phyloP scores from a whole-genome alignment of 148 eudicot species.

The Chenopodium formosanum region DNA sequence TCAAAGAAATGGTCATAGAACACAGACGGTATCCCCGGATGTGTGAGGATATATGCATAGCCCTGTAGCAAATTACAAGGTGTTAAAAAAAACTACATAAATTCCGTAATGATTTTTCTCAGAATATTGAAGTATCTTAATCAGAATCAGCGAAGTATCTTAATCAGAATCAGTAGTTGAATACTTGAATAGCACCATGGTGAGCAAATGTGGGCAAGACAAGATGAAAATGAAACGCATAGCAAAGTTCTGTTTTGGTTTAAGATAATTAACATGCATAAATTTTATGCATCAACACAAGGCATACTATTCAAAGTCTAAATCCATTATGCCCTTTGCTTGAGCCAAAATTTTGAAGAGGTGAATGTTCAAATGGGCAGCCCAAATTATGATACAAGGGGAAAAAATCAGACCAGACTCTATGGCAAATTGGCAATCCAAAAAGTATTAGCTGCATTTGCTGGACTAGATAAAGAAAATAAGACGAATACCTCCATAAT shows the following conservation, averaged over 20 bases:
- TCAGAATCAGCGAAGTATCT: background rate
- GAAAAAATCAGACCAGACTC: background rate
- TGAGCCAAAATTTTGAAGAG: background rate
- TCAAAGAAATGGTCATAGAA: constrained; percentile 94
- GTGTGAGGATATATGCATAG: constrained; percentile 88
- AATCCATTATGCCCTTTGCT: background rate
- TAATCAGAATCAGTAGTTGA: background rate
- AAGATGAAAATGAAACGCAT: no score
- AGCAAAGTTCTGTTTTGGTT: background rate
- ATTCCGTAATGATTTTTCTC: background rate
- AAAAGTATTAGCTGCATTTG: background rate
- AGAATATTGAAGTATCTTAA: background rate
- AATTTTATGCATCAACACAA: background rate
- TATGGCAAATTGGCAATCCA: background rate
- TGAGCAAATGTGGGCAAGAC: background rate
- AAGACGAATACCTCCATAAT: constrained; percentile 75
- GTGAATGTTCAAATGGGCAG: background rate
- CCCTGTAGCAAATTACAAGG: constrained; percentile 47
- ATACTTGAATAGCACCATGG: background rate
- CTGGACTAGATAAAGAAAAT: background rate
- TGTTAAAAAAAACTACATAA: background rate
- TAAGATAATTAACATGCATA: no score
- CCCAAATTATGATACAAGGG: background rate
- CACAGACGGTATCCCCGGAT: constrained; percentile 83
- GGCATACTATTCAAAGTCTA: background rate